A percentile compares a stretch with the other conserved stretches of the same genome.
Conservation (phyloP, 768 basidiomycete genomes). For the Mycena latifolia region DNA sequence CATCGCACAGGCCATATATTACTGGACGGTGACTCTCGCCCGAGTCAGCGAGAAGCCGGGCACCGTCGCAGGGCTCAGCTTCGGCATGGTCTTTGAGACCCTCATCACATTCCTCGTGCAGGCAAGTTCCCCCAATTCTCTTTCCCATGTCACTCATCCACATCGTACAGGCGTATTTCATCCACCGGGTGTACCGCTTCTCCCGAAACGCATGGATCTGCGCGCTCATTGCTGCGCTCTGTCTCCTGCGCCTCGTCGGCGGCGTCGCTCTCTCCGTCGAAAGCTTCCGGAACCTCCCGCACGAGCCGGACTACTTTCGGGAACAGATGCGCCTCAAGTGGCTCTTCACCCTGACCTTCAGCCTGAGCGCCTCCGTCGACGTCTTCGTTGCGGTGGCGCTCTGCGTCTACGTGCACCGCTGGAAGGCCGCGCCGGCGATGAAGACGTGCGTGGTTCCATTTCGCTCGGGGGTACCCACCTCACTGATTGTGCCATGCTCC, state of each 20-base stretch:
- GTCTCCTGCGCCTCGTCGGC: conserved; percentile 35
- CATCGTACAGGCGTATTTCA: conserved; percentile 37
- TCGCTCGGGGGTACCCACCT: too few relatives aligned
- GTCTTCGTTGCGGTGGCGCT: conserved; percentile 40
- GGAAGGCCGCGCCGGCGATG: conserved; percentile 13
- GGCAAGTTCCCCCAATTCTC: conserved; percentile 18
- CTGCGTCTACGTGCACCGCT: conserved; percentile 37
- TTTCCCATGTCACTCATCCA: not conserved
- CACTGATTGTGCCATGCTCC: not conserved
- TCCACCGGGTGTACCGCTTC: conserved; percentile 40
- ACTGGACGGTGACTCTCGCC: conserved; percentile 23
- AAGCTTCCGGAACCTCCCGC: conserved; percentile 40
- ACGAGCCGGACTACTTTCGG: conserved; percentile 37
- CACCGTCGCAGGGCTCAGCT: conserved; percentile 3
- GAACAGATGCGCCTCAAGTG: conserved; percentile 39
- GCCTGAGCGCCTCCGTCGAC: conserved; percentile 39
- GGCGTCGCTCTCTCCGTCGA: conserved; percentile 36
- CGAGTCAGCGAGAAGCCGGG: conserved; percentile 20
- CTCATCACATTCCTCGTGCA: conserved; percentile 46
- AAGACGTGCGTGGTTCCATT: conserved; percentile 10
- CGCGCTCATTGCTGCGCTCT: conserved; percentile 34
- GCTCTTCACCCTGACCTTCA: conserved; percentile 40
- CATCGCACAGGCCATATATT: conserved; percentile 19
- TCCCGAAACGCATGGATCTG: conserved; percentile 33
- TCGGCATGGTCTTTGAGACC: conserved; percentile 40